Evolutionary conservation across 371 early-diverging fungal genomes (phyloP).

Genomic region (Rhizoclosmatium hyalinum): DNA sequence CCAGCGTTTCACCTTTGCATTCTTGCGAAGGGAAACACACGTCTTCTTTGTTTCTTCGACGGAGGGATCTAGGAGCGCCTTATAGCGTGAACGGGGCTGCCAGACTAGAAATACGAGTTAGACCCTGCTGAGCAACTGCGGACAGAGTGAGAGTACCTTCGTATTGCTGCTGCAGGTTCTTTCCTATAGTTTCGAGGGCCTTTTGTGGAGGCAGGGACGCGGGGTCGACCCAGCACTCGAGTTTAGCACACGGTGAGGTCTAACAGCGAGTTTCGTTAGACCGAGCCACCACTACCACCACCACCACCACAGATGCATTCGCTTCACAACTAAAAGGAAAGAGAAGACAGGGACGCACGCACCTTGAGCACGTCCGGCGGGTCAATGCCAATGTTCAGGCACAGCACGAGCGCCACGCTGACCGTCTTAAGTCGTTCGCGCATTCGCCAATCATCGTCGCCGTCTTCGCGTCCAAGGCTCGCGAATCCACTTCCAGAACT

Average conservation of each 20-base stretch:
- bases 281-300: too few species aligned
- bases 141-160: conserved; percentile 50
- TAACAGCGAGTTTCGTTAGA: too few species aligned
- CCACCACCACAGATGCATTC: too few species aligned
- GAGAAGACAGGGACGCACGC: not conserved
- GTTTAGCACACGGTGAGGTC: conserved; percentile 85
- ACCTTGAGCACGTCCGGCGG: conserved; percentile 91
- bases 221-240: conserved; percentile 95
- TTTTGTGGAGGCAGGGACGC: conserved; percentile 77
- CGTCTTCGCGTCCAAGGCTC: not conserved
- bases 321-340: too few species aligned
- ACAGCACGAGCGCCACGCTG: conserved; percentile 77
- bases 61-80: conserved; percentile 85
- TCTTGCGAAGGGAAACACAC: conserved; percentile 80
- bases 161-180: conserved; percentile 89
- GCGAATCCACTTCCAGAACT: too few species aligned
- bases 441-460: conserved; percentile 60
- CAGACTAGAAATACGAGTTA: conserved; percentile 54
- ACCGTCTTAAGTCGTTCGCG: conserved; percentile 69
- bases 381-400: conserved; percentile 94
- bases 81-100: conserved; percentile 86
- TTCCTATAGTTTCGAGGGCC: conserved; percentile 87
- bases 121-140: not conserved
- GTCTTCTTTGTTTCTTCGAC: conserved; percentile 91
- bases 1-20: conserved; percentile 62